Base-by-base conservation (phyloP, 495 filamentous ascomycete genomes). In the Penicillium pulvis region DNA sequence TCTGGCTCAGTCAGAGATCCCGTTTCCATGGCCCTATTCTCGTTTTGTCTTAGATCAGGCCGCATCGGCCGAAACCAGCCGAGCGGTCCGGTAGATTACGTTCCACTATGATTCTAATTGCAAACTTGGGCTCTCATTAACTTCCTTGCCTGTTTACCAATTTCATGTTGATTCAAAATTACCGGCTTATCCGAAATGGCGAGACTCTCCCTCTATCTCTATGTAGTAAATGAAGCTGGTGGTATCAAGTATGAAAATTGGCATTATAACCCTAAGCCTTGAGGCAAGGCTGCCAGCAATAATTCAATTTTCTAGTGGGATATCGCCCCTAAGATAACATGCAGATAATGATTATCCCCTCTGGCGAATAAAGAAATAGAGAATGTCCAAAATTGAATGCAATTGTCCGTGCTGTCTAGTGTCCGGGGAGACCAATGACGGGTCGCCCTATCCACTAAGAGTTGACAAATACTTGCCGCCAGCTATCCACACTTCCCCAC, bases 381-480 rank as follows among this genome's bases (percentile, higher is more conserved):
- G n/a, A 12, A 12, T 59, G 3, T 2, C 3, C 24, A 55, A 41
- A 41, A 41, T 23, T 41, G 14, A 41, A 55, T 59, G 45, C 52
- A 59, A 55, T 51, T 55, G 51, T 59, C 51, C 49, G 31, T 20
- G 19, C 51, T 24, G 31, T 47, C 9, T 23, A 23, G 11, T 31
- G 46, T 17, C 24, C 26, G 4, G 43, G 53, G 57, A 30, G 9
- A 14, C 16, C 24, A 33, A 51, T 23, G 28, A n/a, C 2, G 17
- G 17, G 3, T 16, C 30, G 31, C 49, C 19, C 14, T 4, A 20
- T 33, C 49, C 23, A 30, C 30, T 44, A 17, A 44, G 19, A 11
- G 23, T 24, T 44, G 36, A 55, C 45, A 59, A 45, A 51, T 59
- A 59, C 51, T 24, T 45, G 44, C 31, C 31, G 20, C 39, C 23